phyloP scores from a whole-genome alignment of 1,284 basidiomycete species.

The Sporisorium iseilematis-ciliati region DNA sequence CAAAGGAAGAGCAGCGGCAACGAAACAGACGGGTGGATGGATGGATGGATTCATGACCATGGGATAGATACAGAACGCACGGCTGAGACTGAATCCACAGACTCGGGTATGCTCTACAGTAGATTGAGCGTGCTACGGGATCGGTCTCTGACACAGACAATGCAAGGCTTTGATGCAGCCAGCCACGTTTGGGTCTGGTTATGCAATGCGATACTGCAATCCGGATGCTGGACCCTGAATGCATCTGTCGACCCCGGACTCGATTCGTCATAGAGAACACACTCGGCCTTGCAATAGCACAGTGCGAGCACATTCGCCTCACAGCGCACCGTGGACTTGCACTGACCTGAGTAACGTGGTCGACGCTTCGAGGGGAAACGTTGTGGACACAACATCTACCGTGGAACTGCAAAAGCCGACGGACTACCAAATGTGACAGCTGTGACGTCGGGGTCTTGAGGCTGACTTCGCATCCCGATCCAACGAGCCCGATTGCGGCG shows the following conservation, averaged over 20 bases:
- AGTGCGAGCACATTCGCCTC: too few species aligned
- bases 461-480: conserved; percentile 16
- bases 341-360: not conserved
- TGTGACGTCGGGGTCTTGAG: conserved; percentile 22
- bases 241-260: not conserved
- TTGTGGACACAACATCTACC: conserved; percentile 7
- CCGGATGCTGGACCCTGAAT: conserved; percentile 11
- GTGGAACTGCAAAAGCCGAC: conserved; percentile 7
- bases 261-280: not conserved
- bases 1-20: not conserved
- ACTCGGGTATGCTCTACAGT: not conserved
- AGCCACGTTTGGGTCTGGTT: conserved; percentile 11
- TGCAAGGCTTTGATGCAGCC: not conserved
- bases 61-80: not conserved
- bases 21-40: not conserved
- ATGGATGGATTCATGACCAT: not conserved
- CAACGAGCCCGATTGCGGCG: not conserved
- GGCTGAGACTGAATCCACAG: not conserved
- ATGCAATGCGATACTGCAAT: conserved; percentile 8
- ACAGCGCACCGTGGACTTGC: not conserved
- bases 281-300: not conserved
- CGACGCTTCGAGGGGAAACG: not conserved
- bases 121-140: not conserved
- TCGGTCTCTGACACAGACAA: not conserved
- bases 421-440: conserved; percentile 19